phyloP scores from a whole-genome alignment of 1,284 basidiomycete species.

The Clitocybe nebularis region DNA sequence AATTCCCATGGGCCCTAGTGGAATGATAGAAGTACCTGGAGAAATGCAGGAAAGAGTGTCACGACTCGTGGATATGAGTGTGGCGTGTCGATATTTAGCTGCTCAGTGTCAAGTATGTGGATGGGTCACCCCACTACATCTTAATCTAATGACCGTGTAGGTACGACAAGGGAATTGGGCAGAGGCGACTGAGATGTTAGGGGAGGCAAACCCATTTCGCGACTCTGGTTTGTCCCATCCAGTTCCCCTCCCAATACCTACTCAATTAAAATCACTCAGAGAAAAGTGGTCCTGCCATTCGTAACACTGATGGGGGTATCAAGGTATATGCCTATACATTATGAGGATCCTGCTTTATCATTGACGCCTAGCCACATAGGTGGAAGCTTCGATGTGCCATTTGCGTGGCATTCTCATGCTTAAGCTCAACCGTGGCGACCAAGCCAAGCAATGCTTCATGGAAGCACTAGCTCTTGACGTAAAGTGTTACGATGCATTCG shows the following conservation, averaged over 20 bases:
- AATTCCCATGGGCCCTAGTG: constrained; percentile 65
- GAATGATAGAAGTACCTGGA: constrained; percentile 61
- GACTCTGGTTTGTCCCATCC: constrained; percentile 57
- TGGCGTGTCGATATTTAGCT: constrained; percentile 91
- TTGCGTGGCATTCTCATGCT: constrained; percentile 92
- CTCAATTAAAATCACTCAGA: constrained; percentile 26
- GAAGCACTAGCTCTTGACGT: constrained; percentile 93
- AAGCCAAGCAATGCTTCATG: constrained; percentile 92
- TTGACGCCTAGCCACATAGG: constrained; percentile 39
- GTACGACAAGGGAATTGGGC: constrained; percentile 90
- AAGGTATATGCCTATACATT: constrained; percentile 46
- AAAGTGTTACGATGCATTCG: constrained; percentile 96
- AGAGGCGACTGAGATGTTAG: constrained; percentile 91
- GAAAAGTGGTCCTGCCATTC: constrained; percentile 62
- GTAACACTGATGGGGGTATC: constrained; percentile 81
- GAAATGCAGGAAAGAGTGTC: constrained; percentile 62
- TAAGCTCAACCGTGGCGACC: constrained; percentile 84
- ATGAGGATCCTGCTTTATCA: neutral
- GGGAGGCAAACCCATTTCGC: constrained; percentile 85
- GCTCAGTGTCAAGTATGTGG: constrained; percentile 78
- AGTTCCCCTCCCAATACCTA: no score
- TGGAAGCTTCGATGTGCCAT: constrained; percentile 94
- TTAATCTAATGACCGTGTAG: constrained; percentile 23
- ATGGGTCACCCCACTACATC: neutral
- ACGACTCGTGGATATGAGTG: constrained; percentile 83